A percentile compares a stretch with the other conserved stretches of the same genome.
Evolutionary conservation across 1,284 basidiomycete genomes (phyloP).

Genomic region (Schizophyllum commune): DNA sequence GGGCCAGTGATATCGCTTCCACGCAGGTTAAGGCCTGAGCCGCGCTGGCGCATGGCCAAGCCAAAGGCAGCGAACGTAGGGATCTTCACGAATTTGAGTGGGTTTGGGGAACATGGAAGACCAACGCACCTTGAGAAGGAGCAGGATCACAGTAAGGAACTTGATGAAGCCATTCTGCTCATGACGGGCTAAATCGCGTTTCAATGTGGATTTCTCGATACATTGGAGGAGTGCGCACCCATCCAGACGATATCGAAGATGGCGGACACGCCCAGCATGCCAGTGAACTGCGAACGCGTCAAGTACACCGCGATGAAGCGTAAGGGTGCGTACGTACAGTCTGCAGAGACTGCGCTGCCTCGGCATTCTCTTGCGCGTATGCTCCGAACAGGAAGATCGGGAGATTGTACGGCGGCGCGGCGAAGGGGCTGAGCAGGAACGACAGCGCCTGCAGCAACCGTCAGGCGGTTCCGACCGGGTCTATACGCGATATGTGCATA

Average conservation of each 20-base stretch:
- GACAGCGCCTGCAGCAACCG: constrained; percentile 43
- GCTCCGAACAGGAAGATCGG: constrained; percentile 70
- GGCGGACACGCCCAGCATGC: constrained; percentile 47
- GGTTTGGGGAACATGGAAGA: neutral
- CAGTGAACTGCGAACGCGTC: constrained; percentile 2
- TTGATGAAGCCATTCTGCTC: constrained; percentile 48
- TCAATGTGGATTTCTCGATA: neutral
- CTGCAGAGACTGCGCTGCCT: constrained; percentile 56
- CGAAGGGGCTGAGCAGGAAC: constrained; percentile 51
- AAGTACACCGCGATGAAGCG: neutral
- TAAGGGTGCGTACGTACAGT: constrained; percentile 32
- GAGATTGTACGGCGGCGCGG: constrained; percentile 58
- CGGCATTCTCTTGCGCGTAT: constrained; percentile 60
- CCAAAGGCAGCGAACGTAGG: constrained; percentile 58
- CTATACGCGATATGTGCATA: constrained; percentile 18
- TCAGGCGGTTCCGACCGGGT: neutral
- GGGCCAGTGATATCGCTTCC: constrained; percentile 50
- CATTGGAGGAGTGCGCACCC: constrained; percentile 21
- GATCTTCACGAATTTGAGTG: constrained; percentile 24
- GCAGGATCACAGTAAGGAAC: constrained; percentile 49
- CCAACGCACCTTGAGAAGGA: constrained; percentile 55
- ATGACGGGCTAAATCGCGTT: constrained; percentile 15
- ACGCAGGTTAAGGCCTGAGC: constrained; percentile 46
- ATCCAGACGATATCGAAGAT: constrained; percentile 71
- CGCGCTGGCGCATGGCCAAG: constrained; percentile 51